These are phyloP conservation scores for Cercospora sp. DNA, from an alignment of 2,329 filamentous ascomycete genomes.

Conservation along the genomic window DNA sequence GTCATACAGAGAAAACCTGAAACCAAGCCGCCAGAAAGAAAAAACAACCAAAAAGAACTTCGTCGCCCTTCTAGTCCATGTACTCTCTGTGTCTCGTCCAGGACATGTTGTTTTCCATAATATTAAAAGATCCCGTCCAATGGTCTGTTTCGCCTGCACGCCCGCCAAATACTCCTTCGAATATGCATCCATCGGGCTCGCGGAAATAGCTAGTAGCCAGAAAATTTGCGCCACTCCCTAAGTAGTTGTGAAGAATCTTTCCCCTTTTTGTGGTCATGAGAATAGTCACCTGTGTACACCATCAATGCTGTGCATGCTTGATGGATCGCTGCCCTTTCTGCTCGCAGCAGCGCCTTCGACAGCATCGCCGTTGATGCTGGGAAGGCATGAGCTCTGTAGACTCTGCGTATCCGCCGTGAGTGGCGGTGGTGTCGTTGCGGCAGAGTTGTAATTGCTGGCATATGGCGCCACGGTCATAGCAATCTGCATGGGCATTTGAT, in stretches of 20 bases:
- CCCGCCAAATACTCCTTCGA: not conserved
- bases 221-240: not conserved
- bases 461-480: conserved; percentile 23
- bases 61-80: not conserved
- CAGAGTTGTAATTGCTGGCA: conserved; percentile 33
- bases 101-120: not conserved
- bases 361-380: conserved; percentile 39
- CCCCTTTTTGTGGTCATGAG: not conserved
- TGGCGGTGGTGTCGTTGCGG: conserved; percentile 34
- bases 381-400: conserved; percentile 33
- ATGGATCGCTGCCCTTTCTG: conserved; percentile 34
- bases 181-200: not conserved
- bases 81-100: not conserved
- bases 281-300: conserved; percentile 23
- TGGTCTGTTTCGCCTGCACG: not conserved
- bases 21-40: not conserved
- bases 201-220: not conserved
- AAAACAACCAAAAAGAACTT: not conserved
- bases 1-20: conserved; percentile 10
- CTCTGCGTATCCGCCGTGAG: conserved; percentile 35
- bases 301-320: conserved; percentile 20
- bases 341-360: conserved; percentile 37
- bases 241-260: not conserved
- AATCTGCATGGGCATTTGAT: conserved; percentile 18
- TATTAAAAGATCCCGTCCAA: not conserved